These are phyloP conservation scores for Purshia tridentata DNA, from an alignment of 306 rosid genomes.

Conservation along the genomic window DNA sequence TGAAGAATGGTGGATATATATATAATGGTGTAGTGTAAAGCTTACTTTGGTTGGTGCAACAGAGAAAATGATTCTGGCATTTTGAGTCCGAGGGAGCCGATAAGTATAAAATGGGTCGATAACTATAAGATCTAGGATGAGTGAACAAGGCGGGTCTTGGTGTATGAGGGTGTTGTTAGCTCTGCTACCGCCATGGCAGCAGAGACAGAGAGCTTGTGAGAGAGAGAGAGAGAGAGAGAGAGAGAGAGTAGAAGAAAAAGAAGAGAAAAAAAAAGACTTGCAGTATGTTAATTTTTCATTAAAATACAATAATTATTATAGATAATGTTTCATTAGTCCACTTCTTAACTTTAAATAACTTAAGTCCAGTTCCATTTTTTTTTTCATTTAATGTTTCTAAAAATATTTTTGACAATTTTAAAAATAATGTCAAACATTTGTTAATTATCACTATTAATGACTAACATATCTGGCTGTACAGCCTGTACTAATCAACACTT, in stretches of 20 bases:
- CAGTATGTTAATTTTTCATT: too few species aligned
- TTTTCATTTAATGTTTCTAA: too few species aligned
- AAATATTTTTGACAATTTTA: too few species aligned
- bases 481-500: too few species aligned
- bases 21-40: neutral
- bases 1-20: neutral
- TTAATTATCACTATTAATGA: too few species aligned
- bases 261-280: too few species aligned
- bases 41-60: constrained; percentile 77
- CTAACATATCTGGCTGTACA: too few species aligned
- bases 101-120: constrained; percentile 45
- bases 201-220: constrained; percentile 23
- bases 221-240: constrained; percentile 8
- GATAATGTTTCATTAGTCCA: too few species aligned
- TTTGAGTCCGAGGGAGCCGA: constrained; percentile 33
- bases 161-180: constrained; percentile 45
- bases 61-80: constrained; percentile 60
- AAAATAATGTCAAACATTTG: too few species aligned
- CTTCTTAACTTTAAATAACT: too few species aligned
- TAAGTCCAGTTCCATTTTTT: too few species aligned
- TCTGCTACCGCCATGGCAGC: constrained; percentile 72
- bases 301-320: too few species aligned
- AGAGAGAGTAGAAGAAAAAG: neutral
- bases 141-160: constrained; percentile 38
- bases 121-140: constrained; percentile 52